Evolutionary conservation across 2,329 filamentous ascomycete species (phyloP).

Genomic region (Lachnellula cervina): DNA sequence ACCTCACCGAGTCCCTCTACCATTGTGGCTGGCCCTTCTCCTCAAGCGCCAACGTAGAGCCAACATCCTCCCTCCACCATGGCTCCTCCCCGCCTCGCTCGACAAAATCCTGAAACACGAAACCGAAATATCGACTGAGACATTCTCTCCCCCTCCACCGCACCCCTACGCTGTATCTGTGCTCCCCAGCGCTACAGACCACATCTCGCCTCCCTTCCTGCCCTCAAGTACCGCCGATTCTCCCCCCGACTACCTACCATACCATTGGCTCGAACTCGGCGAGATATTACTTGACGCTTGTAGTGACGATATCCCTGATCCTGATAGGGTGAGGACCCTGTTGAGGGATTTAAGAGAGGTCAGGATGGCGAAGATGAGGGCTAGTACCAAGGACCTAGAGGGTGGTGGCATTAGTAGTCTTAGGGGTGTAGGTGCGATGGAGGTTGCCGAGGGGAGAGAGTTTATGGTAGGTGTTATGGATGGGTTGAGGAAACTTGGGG

Average conservation of each 20-base stretch:
- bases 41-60: constrained; percentile 91
- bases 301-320: constrained; percentile 71
- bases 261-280: constrained; percentile 91
- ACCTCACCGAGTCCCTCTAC: constrained; percentile 72
- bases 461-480: constrained; percentile 86
- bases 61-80: constrained; percentile 86
- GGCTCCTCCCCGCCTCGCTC: constrained; percentile 76
- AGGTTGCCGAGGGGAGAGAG: constrained; percentile 78
- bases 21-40: constrained; percentile 91
- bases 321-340: constrained; percentile 69
- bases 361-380: constrained; percentile 81
- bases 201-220: constrained; percentile 69
- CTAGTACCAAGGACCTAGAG: constrained; percentile 68
- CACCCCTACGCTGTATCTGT: constrained; percentile 47
- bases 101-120: constrained; percentile 75
- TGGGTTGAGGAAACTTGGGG: constrained; percentile 76
- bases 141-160: constrained; percentile 74
- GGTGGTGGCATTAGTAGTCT: constrained; percentile 66
- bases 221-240: constrained; percentile 67
- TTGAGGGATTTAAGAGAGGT: constrained; percentile 82
- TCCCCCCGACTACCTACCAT: constrained; percentile 69
- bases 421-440: constrained; percentile 83
- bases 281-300: constrained; percentile 84
- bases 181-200: constrained; percentile 24
- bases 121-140: constrained; percentile 62